Evolutionary conservation across 345 rosid species (phyloP).

Genomic region (Lagerstroemia speciosa): DNA sequence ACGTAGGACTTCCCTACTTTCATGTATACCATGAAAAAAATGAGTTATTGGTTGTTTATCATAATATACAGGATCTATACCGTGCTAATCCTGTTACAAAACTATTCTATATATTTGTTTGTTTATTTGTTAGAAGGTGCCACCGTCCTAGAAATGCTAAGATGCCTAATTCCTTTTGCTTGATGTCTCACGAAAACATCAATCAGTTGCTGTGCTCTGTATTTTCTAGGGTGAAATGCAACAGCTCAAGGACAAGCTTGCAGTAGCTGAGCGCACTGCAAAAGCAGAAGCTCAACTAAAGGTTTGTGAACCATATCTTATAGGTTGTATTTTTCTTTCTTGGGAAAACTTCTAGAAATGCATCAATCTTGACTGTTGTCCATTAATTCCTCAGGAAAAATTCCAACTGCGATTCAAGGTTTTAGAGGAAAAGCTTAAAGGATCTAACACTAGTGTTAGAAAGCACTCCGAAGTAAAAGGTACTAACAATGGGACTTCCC

Average conservation of each 20-base stretch:
- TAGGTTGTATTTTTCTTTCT: not conserved
- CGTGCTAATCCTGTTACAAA: not conserved
- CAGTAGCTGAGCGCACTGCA: constrained; percentile 37
- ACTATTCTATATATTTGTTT: not conserved
- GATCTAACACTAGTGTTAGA: constrained; percentile 18
- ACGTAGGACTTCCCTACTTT: not conserved
- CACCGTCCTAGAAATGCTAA: not conserved
- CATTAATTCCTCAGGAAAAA: constrained; percentile 26
- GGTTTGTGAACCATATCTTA: constrained; percentile 15
- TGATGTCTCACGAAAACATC: not conserved
- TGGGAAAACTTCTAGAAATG: not conserved
- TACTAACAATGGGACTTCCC: constrained; percentile 19
- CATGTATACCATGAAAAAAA: not conserved
- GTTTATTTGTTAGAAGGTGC: not conserved
- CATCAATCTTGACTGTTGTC: not conserved
- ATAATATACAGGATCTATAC: not conserved
- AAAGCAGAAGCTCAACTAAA: constrained; percentile 42
- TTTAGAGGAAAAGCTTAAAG: constrained; percentile 34
- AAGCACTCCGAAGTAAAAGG: constrained; percentile 17
- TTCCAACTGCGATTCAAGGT: constrained; percentile 35
- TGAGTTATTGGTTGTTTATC: not conserved
- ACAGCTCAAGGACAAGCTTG: constrained; percentile 37
- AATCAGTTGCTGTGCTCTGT: not conserved
- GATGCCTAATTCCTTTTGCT: not conserved
- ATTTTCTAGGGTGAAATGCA: constrained; percentile 39